phyloP scores from a whole-genome alignment of 2,329 filamentous ascomycete species.

The Pseudomassariella vexata region DNA sequence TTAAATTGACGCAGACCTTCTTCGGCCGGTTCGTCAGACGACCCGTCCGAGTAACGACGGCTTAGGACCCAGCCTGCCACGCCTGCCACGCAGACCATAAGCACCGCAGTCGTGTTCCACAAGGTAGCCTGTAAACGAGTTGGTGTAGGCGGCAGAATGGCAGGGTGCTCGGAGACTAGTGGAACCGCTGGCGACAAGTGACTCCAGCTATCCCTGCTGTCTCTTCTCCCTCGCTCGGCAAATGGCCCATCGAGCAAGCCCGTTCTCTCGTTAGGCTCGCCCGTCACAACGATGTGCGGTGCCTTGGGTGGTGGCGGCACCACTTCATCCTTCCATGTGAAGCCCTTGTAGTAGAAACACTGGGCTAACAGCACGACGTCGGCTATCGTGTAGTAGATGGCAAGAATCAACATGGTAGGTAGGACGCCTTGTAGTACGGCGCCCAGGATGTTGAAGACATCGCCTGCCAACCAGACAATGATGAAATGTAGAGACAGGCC shows the following conservation, averaged over 20 bases:
- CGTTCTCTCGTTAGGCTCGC: conserved; percentile 46
- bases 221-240: conserved; percentile 37
- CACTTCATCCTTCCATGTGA: conserved; percentile 57
- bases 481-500: conserved; percentile 89
- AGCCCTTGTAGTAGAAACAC: conserved; percentile 94
- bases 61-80: conserved; percentile 81
- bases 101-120: conserved; percentile 70
- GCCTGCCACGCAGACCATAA: conserved; percentile 80
- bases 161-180: conserved; percentile 49
- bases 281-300: conserved; percentile 23
- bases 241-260: conserved; percentile 39
- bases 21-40: conserved; percentile 29
- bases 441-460: conserved; percentile 96
- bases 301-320: conserved; percentile 35
- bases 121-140: conserved; percentile 52
- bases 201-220: conserved; percentile 54
- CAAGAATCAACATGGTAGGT: conserved; percentile 92
- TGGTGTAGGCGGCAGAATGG: conserved; percentile 36
- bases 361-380: conserved; percentile 84
- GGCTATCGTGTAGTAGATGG: conserved; percentile 87
- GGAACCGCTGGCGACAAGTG: conserved; percentile 78
- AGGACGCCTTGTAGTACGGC: conserved; percentile 85
- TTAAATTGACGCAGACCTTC: conserved; percentile 60
- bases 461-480: conserved; percentile 85
- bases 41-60: conserved; percentile 34